Evolutionary conservation across 169 alveolate species (phyloP), one percentile per base, ranked within the genome.

Genomic region (Plasmodium coatneyi): DNA sequence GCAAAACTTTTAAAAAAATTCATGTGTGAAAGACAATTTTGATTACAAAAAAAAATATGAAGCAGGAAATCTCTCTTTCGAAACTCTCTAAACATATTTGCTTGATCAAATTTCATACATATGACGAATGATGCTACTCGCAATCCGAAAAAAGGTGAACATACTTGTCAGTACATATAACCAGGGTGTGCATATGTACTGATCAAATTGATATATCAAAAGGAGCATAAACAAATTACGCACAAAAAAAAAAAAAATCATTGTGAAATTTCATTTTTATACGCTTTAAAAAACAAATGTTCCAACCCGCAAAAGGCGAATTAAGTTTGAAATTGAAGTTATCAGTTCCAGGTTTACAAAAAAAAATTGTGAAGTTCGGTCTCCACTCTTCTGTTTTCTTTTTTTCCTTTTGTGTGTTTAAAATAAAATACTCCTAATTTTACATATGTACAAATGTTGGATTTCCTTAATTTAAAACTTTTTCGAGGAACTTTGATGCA

Each of bases 221-320:
- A 60, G 74, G 74, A 56, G 41, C 76, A 22, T 66, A 66, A 66
- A 66, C 36, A 25, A 66, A 66, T 25, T 66, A 66, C 36, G 30
- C 76, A 66, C 41, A 19, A 66, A 19, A 66, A 66, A 56, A n/a
- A 56, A 56, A 66, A 66, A 25, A 66, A 7, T 66, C 41, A 66
- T 66, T 19, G n/a, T 66, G 36, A 66, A 66, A 66, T 66, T 66
- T 25, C 36, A 66, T 66, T 66, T 66, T 66, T 66, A 66, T 28
- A 66, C 28, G n/a, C 39, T 66, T 66, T 66, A 66, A 66, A 66
- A 66, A 66, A 66, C 76, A 66, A 66, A 66, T 66, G 76, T 66
- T 66, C 76, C 76, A 66, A 66, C 76, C n/a, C 36, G 14, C 28
- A 25, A 66, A 66, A n/a, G 76, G 36, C 36, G n/a, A 66, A 28